Evolutionary conservation across 495 filamentous ascomycete species (phyloP), one percentile per base, ranked within the genome.

Genomic region (Penicillium pancosmium): DNA sequence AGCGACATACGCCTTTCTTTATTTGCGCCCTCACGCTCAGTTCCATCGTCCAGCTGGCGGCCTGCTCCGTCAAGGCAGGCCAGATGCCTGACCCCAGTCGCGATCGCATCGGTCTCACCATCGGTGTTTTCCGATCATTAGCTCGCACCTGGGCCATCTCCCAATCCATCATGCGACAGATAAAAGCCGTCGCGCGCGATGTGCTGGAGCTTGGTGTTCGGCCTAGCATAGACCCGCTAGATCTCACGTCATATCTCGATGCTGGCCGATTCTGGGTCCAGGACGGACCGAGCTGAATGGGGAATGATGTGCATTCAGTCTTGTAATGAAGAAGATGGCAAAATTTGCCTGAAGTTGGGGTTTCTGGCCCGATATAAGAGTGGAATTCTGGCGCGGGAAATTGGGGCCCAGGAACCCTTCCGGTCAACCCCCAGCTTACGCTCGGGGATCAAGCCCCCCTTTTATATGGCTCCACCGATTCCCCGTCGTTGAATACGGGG

Each of bases 1-100:
- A 86, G 10, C 85, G 83, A 51, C 91, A 96, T 75, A 92, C 91
- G 2, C 91, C 92, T 21, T 93, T 96, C 74, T 93, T 96, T 77
- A 92, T 88, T 23, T 96, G 91, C 68, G 85, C 91, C 15, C 76
- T 95, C 19, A 78, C 82, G 23, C 68, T 87, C 62, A 82, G 78
- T 56, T 82, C 82, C 5, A 81, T 86, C 21, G 82, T 86, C 5
- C 82, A 87, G 54, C 66, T 87, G 31, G 78, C 81, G 16, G 80
- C 82, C n/a, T 86, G 81, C 71, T 92, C 89, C 11, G 82, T 93
- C 59, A 86, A 90, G 77, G 59, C 87, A 59, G 80, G 79, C 63
- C 87, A 87, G 53, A 87, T 90, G 64, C 88, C 87, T 56, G 86
- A 91, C 44, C 75, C 79, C 7, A 84, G 83, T 54, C 90, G 90